Base-by-base conservation (phyloP, 257 asterid genomes). In the Phtheirospermum japonicum region DNA sequence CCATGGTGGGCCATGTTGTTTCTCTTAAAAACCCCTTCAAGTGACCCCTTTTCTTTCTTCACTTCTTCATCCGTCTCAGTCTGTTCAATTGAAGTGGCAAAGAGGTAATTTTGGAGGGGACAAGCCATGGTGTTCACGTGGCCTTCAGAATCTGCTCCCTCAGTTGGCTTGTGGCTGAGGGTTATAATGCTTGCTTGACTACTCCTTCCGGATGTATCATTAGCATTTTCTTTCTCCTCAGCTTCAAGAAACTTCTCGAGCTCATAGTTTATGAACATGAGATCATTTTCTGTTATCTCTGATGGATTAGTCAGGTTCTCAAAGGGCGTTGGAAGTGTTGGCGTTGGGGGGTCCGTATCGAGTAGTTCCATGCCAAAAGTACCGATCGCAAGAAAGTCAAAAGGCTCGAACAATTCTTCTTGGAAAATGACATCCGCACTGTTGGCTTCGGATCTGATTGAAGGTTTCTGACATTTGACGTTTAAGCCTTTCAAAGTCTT, bases 321-420 rank as follows among this genome's bases (percentile, higher is more conserved):
- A 19, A 64, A 69, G 36, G 80, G 64, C 69, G 61, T 63, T 2
- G 82, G 74, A 55, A 90, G 78, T 33, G 87, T 82, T 57, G 96
- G 95, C 54, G 97, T 83, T 53, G 95, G 80, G 63, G 92, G 88
- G 53, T 81, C 88, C 46, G 78, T 72, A 65, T 61, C 57, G 46
- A 57, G 63, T 64, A 80, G 66, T 67, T 85, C 87, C 72, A 69
- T 69, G 43, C 95, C 96, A 4, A 90, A 80, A 73, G 96, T 90
- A 23, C 96, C 96, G 72, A 90, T 90, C 68, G 97, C 77, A 58
- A 90, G 95, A 71, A 90, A 85, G n/a, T 87, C 89, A 73, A 85
- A 87, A 57, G 82, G 72, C 65, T 87, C 90, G 51, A 61, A 67
- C 68, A 74, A 63, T 69, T 75, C 89, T 48, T 84, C 85, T 67